Percentiles rank a stretch among this genome's conserved stretches.
Evolutionary conservation across 192 early-diverging fungal species (phyloP).

Genomic region (Jimgerdemannia lactiflua): DNA sequence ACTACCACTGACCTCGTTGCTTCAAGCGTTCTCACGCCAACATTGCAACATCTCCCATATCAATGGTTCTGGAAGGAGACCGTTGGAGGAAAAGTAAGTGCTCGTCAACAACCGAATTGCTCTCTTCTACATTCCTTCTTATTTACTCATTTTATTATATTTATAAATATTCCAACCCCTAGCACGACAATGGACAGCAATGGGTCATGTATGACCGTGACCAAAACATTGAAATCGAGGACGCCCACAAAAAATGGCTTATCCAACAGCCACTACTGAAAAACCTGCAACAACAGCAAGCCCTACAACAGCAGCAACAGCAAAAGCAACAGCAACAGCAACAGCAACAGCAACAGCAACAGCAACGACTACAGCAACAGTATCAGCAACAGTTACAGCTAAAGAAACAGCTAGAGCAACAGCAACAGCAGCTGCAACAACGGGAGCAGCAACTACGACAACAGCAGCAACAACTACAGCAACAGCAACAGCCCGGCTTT

Average conservation of each 20-base stretch:
- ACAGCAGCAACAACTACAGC: too few species aligned
- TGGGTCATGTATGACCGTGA: background rate
- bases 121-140: background rate
- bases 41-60: background rate
- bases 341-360: too few species aligned
- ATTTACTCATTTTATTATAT: background rate
- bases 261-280: too few species aligned
- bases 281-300: too few species aligned
- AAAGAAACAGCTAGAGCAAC: too few species aligned
- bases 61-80: background rate
- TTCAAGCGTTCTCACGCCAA: background rate
- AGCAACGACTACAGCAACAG: too few species aligned
- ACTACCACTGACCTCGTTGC: background rate
- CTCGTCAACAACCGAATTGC: background rate
- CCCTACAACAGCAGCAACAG: too few species aligned
- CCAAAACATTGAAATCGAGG: background rate
- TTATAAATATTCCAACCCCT: background rate
- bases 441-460: too few species aligned
- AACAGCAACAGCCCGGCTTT: too few species aligned
- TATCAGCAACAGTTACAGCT: too few species aligned
- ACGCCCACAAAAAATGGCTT: background rate
- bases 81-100: background rate
- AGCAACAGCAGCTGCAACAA: too few species aligned
- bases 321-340: too few species aligned
- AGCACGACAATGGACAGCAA: background rate